Conservation (phyloP, 352 stramenopile genomes). For the Phytophthora meadii region DNA sequence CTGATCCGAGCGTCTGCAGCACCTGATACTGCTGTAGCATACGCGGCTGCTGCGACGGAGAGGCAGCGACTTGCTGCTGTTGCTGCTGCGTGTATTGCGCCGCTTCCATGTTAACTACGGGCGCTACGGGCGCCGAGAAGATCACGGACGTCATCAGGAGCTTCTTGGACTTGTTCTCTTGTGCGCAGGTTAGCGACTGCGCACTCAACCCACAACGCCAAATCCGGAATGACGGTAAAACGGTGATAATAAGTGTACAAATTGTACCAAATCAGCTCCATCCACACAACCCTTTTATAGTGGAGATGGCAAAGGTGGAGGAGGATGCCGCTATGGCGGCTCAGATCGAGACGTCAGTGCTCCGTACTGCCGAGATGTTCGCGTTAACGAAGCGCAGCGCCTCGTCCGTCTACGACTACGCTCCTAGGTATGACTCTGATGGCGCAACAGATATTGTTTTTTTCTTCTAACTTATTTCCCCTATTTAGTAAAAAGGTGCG, state of each 20-base stretch:
- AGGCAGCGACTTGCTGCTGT: conserved; percentile 1
- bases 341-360: conserved; percentile 68
- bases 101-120: conserved; percentile 40
- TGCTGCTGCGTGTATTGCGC: conserved; percentile 19
- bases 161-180: conserved; percentile 16
- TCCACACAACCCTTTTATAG: conserved; percentile 2
- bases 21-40: conserved; percentile 84
- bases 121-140: conserved; percentile 29
- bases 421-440: conserved; percentile 50
- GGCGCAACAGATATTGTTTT: not conserved
- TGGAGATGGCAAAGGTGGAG: conserved; percentile 13
- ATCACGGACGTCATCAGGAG: conserved; percentile 39
- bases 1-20: conserved; percentile 81
- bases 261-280: conserved; percentile 2
- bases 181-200: conserved; percentile 15
- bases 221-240: conserved; percentile 18
- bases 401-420: conserved; percentile 54
- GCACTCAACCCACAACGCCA: conserved; percentile 21
- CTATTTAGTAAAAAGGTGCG: conserved; percentile 71
- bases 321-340: conserved; percentile 8
- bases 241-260: not conserved
- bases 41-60: conserved; percentile 31
- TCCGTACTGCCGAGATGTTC: conserved; percentile 76
- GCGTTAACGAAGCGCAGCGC: conserved; percentile 68
- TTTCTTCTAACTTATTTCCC: conserved; percentile 9